Conservation (phyloP, 2,329 filamentous ascomycete genomes). For the Chalaropsis ovoidea region DNA sequence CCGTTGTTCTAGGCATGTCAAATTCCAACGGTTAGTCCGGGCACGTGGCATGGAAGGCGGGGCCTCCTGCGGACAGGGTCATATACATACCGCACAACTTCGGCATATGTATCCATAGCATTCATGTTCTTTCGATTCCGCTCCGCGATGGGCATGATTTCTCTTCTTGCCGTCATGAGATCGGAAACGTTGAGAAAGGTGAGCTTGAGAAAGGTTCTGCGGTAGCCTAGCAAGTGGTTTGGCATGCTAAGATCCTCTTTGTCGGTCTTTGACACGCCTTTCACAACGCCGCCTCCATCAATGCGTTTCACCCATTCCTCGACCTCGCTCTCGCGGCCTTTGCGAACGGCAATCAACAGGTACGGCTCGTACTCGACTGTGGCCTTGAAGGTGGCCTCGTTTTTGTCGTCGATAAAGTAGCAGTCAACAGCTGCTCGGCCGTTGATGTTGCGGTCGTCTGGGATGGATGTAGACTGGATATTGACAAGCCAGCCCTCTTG, state of each 20-base stretch:
- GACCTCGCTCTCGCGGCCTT: constrained; percentile 79
- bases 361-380: constrained; percentile 95
- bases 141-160: constrained; percentile 82
- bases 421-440: constrained; percentile 88
- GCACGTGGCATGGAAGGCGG: not conserved
- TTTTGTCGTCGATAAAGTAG: constrained; percentile 77
- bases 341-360: constrained; percentile 83
- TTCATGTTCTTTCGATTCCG: constrained; percentile 94
- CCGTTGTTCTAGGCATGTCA: constrained; percentile 49
- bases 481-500: constrained; percentile 91
- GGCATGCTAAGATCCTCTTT: constrained; percentile 94
- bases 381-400: constrained; percentile 79
- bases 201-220: constrained; percentile 77
- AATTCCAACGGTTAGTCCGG: constrained; percentile 25
- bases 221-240: constrained; percentile 87
- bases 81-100: constrained; percentile 68
- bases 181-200: constrained; percentile 80
- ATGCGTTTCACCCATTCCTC: constrained; percentile 87
- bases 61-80: too few species aligned
- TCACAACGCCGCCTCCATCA: constrained; percentile 69
- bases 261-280: constrained; percentile 63
- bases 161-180: constrained; percentile 70
- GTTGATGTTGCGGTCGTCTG: constrained; percentile 73
- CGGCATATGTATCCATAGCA: constrained; percentile 96
- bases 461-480: constrained; percentile 77